Percentiles rank a stretch among this genome's conserved stretches.
Evolutionary conservation across 164 flowering plant species (phyloP).

Genomic region (Echeveria elegans): DNA sequence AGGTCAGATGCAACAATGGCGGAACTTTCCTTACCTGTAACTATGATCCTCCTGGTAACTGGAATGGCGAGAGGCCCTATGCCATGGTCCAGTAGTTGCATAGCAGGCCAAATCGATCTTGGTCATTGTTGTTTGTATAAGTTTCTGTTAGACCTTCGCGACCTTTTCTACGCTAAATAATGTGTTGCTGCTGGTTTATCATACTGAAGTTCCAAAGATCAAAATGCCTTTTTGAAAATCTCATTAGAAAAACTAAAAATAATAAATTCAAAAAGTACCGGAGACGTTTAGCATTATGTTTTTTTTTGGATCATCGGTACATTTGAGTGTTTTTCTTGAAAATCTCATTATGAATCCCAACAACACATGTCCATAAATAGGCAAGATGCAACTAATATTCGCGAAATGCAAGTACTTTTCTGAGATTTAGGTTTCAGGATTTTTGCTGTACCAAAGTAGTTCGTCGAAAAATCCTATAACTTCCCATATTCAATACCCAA

Average conservation of each 20-base stretch:
- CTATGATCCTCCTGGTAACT: conserved; percentile 25
- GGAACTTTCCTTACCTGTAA: conserved; percentile 16
- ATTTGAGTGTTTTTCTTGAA: too few species aligned
- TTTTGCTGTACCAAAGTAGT: not conserved
- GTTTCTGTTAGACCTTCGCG: too few species aligned
- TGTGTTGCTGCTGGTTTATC: too few species aligned
- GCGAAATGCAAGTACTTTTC: not conserved
- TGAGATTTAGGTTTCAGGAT: too few species aligned
- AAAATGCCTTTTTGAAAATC: too few species aligned
- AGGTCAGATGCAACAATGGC: conserved; percentile 14
- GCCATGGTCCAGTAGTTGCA: conserved; percentile 5
- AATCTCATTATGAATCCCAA: not conserved
- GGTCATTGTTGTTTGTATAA: not conserved
- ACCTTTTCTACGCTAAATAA: too few species aligned
- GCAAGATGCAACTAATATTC: not conserved
- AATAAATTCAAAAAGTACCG: not conserved
- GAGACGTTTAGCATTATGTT: not conserved
- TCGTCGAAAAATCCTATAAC: not conserved
- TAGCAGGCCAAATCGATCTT: not conserved
- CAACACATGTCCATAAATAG: not conserved
- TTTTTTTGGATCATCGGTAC: too few species aligned
- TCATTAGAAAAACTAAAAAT: too few species aligned
- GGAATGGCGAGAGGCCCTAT: conserved; percentile 16
- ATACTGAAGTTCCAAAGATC: too few species aligned
- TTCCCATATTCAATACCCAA: too few species aligned